Conservation (phyloP, 176 grass and related monocot genomes). For the Panicum miliaceum region DNA sequence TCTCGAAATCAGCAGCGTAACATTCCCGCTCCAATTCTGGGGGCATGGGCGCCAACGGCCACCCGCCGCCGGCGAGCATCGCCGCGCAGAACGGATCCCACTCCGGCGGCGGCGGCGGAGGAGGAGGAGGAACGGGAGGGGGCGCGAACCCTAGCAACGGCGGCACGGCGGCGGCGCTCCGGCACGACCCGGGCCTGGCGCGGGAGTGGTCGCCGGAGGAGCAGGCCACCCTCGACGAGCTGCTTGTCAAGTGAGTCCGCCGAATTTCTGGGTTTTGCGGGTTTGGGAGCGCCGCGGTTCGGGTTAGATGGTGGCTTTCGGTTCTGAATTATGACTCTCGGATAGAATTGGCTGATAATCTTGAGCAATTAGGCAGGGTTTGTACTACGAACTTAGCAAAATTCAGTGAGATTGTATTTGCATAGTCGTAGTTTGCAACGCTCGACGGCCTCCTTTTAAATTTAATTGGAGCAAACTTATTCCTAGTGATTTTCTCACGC, state of each 20-base stretch:
- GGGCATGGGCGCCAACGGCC: conserved; percentile 75
- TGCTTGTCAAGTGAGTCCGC: conserved; percentile 68
- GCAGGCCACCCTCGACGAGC: conserved; percentile 74
- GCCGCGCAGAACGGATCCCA: conserved; percentile 51
- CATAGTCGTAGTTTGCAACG: background rate
- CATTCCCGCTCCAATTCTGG: conserved; percentile 40
- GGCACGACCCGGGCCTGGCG: conserved; percentile 84
- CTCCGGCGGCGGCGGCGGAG: conserved; percentile 44
- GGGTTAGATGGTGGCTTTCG: background rate
- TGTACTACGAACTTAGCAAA: background rate
- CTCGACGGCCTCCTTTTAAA: background rate
- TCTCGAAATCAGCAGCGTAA: conserved; percentile 30
- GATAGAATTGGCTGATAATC: conserved; percentile 30
- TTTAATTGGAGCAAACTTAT: conserved; percentile 15
- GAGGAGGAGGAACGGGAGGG: conserved; percentile 34
- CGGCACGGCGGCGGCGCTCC: conserved; percentile 50
- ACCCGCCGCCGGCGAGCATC: conserved; percentile 57
- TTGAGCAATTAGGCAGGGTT: conserved; percentile 20
- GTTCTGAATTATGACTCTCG: background rate
- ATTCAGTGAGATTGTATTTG: conserved; percentile 5
- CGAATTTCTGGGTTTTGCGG: conserved; percentile 5
- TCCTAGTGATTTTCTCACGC: background rate
- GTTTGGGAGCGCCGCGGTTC: conserved; percentile 29
- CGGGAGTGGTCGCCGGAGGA: conserved; percentile 82
- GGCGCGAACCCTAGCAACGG: conserved; percentile 76